phyloP scores from a whole-genome alignment of 768 basidiomycete species.

The Tricholoma bakamatsutake region DNA sequence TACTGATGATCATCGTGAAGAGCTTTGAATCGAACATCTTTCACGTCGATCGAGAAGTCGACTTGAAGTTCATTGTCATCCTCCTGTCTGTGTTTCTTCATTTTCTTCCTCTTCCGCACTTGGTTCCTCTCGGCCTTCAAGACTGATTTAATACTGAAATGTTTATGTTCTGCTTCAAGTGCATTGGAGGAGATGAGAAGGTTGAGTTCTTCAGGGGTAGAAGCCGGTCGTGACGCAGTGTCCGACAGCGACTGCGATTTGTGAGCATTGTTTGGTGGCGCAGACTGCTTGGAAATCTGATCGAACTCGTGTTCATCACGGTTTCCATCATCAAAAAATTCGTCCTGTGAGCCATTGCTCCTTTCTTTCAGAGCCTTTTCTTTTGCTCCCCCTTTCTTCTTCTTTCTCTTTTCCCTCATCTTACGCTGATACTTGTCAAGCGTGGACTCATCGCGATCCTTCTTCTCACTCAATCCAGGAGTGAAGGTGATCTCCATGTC shows the following conservation, averaged over 20 bases:
- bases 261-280: not conserved
- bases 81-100: constrained; percentile 33
- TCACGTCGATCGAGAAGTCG: constrained; percentile 77
- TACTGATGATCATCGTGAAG: constrained; percentile 88
- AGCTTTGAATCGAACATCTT: constrained; percentile 83
- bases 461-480: constrained; percentile 65
- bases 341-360: constrained; percentile 40
- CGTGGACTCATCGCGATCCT: constrained; percentile 65
- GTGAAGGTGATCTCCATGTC: constrained; percentile 97
- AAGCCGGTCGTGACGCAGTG: constrained; percentile 26
- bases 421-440: constrained; percentile 87
- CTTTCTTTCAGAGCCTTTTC: constrained; percentile 26
- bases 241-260: constrained; percentile 9
- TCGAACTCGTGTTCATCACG: constrained; percentile 29
- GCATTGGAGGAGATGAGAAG: constrained; percentile 55
- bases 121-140: constrained; percentile 76
- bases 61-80: constrained; percentile 69
- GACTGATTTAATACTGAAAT: constrained; percentile 89
- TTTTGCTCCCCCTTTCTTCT: constrained; percentile 64
- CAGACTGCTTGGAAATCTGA: not conserved
- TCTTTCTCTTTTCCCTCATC: constrained; percentile 82
- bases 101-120: constrained; percentile 39
- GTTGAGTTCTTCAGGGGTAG: constrained; percentile 61
- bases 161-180: constrained; percentile 51
- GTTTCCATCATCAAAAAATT: constrained; percentile 67